These are phyloP conservation scores for Wickerhamomyces hampshirensis DNA, from an alignment of 805 yeast genomes.

Conservation along the genomic window DNA sequence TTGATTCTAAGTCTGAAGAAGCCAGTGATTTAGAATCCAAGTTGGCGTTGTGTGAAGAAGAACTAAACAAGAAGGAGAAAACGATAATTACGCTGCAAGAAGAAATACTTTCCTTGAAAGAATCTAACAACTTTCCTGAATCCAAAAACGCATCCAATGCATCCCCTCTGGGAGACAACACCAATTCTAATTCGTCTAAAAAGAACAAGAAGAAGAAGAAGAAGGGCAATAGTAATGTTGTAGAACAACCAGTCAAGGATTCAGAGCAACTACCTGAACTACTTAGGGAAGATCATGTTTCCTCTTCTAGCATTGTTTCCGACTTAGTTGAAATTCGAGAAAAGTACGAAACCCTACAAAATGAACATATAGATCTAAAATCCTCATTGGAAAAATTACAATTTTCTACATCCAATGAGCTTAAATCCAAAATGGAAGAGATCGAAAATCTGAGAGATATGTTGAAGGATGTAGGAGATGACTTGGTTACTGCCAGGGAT, in stretches of 20 bases:
- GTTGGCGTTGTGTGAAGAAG: neutral
- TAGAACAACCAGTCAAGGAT: constrained; percentile 19
- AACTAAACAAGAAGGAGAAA: too few species aligned
- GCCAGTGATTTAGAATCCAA: neutral
- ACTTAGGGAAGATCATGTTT: too few species aligned
- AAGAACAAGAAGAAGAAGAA: constrained; percentile 12
- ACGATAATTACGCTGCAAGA: too few species aligned
- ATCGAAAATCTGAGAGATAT: constrained; percentile 68
- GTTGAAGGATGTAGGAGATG: constrained; percentile 73
- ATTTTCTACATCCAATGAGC: constrained; percentile 17
- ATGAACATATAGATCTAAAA: neutral
- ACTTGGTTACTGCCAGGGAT: constrained; percentile 67
- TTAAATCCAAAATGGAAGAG: constrained; percentile 52
- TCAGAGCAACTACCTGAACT: constrained; percentile 17
- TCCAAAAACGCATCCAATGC: too few species aligned
- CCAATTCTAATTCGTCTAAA: too few species aligned
- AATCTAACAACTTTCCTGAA: too few species aligned
- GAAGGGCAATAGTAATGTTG: constrained; percentile 12
- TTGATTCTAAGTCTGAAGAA: neutral
- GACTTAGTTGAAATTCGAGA: neutral
- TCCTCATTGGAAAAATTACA: constrained; percentile 11
- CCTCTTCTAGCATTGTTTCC: neutral
- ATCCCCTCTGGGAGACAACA: too few species aligned
- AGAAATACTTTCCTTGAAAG: too few species aligned
- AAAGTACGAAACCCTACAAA: constrained; percentile 3